Conservation (phyloP, 2,329 filamentous ascomycete genomes). For the Colletotrichum lini region DNA sequence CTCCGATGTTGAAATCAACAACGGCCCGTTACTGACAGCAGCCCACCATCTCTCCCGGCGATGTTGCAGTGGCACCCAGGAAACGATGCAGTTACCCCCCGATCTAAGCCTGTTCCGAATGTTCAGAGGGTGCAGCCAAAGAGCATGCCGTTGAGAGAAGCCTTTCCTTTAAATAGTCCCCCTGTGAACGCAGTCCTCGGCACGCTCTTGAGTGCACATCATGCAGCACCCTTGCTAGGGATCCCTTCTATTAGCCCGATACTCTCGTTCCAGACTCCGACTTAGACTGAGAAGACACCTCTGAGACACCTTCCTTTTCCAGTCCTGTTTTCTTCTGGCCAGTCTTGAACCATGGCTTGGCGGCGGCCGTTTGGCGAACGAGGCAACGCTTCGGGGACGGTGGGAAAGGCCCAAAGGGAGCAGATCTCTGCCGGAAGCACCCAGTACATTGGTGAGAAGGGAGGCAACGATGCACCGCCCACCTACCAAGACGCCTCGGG, state of each 20-base stretch:
- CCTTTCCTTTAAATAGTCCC: background rate
- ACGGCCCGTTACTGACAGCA: constrained; percentile 17
- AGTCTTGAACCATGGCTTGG: constrained; percentile 28
- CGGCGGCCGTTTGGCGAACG: constrained; percentile 16
- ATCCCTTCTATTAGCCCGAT: background rate
- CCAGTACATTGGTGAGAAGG: constrained; percentile 33
- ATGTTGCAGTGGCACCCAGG: background rate
- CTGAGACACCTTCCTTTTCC: background rate
- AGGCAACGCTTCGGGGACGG: constrained; percentile 1
- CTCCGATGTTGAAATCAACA: constrained; percentile 31
- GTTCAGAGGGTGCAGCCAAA: background rate
- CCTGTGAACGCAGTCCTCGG: no score
- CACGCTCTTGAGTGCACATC: background rate
- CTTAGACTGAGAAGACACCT: background rate
- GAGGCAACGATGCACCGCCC: constrained; percentile 41
- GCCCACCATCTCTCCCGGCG: background rate
- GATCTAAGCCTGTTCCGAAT: background rate
- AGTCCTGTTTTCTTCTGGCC: background rate
- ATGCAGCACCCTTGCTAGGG: background rate
- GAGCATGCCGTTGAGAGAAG: no score
- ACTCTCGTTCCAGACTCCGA: background rate
- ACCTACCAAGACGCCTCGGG: constrained; percentile 52
- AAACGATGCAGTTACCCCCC: background rate
- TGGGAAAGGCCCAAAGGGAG: background rate
- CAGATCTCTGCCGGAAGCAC: constrained; percentile 17